Evolutionary conservation across 257 asterid species (phyloP), one percentile per base, ranked within the genome.

Genomic region (Fraxinus quadrangulata): DNA sequence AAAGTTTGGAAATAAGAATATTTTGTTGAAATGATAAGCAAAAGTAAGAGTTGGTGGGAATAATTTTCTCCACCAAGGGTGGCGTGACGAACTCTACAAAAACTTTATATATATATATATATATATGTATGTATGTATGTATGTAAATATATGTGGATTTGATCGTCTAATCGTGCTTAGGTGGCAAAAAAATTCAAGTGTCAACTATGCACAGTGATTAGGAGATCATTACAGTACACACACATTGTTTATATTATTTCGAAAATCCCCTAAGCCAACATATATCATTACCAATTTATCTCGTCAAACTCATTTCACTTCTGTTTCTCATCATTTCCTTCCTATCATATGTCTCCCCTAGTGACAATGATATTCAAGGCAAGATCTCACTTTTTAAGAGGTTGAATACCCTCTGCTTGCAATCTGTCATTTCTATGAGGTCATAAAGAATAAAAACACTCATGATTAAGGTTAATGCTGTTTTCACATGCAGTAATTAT

Each of bases 401-500:
- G 66, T n/a, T n/a, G 2, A 74, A 10, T 23, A 5, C 5, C 21
- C 16, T 66, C 26, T 19, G 67, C 21, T 10, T 73, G 79, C 19
- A 19, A 39, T 19, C 10, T 24, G 24, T 17, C 67, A 12, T 79
- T 79, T 47, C 36, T 17, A 28, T 9, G 31, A 6, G 34, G 31
- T 42, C 9, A 28, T 19, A 65, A 1, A 6, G 26, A 67, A 49
- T 79, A 67, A 10, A 36, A 73, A 54, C 73, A 80, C 66, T 82
- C 49, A 78, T 80, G 63, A 72, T 75, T 82, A 51, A 79, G 69
- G 71, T 75, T 68, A 77, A 33, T 33, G 51, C 42, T 39, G 49
- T 66, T 26, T 70, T 81, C 72, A 79, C 85, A 75, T 77, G 84
- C 75, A 24, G 75, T 45, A 75, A 77, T 77, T 34, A 77, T 73